Conservation (phyloP, 164 flowering plant genomes). For the Kalanchoe fedtschenkoi region DNA sequence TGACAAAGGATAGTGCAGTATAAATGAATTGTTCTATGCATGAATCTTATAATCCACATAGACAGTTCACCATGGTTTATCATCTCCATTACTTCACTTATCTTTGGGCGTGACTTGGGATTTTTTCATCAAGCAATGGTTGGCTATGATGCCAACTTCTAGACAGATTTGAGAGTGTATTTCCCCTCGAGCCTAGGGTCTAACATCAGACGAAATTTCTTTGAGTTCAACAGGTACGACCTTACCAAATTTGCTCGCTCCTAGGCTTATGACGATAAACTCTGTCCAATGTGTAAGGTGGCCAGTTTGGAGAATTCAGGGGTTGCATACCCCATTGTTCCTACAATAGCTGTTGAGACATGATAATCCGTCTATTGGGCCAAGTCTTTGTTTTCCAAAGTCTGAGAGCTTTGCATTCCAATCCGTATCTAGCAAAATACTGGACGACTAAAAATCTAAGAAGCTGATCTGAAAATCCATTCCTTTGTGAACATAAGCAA, state of each 20-base stretch:
- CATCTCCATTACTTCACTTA: slow-evolving; percentile 68
- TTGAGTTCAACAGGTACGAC: too few relatives aligned
- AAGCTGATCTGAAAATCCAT: too few relatives aligned
- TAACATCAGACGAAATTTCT: too few relatives aligned
- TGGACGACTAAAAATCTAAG: too few relatives aligned
- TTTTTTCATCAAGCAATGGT: slow-evolving; percentile 38
- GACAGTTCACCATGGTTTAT: slow-evolving; percentile 29
- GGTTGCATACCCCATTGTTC: slow-evolving; percentile 71
- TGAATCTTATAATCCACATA: too few relatives aligned
- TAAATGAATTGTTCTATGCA: too few relatives aligned
- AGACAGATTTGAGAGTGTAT: too few relatives aligned
- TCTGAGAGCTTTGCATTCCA: slow-evolving; percentile 96
- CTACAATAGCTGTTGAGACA: slow-evolving; percentile 82
- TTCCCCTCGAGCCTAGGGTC: too few relatives aligned
- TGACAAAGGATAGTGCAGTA: too few relatives aligned
- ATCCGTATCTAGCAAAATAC: too few relatives aligned
- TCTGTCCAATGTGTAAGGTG: slow-evolving; percentile 53
- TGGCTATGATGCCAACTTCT: slow-evolving; percentile 49
- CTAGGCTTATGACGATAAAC: slow-evolving; percentile 52
- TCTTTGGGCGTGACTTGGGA: slow-evolving; percentile 59
- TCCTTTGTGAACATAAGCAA: slow-evolving; percentile 72
- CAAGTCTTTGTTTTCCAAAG: slow-evolving; percentile 84
- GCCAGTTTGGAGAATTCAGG: too few relatives aligned
- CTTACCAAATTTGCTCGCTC: slow-evolving; percentile 66
- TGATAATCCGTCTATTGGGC: slow-evolving; percentile 81